Conservation (phyloP, 2,329 filamentous ascomycete species). For the Colletotrichum sp. region DNA sequence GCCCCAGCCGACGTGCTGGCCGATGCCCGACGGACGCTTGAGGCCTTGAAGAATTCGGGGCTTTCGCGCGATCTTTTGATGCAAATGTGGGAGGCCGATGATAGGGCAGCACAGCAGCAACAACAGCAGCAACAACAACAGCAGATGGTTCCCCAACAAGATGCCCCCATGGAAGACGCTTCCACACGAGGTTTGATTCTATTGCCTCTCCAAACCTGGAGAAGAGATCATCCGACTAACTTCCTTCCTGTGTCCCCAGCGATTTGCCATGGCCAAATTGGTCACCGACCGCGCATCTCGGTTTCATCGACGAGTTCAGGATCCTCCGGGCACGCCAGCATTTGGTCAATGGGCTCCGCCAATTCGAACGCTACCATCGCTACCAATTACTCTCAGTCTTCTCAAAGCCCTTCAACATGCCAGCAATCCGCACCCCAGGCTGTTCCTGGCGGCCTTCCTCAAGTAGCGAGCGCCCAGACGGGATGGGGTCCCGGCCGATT, state of each 20-base stretch:
- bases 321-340: constrained; percentile 47
- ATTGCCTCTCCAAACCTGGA: neutral
- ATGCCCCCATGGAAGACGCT: constrained; percentile 20
- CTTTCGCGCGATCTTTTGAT: constrained; percentile 45
- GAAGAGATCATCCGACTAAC: neutral
- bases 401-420: constrained; percentile 41
- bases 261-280: constrained; percentile 40
- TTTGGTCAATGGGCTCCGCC: constrained; percentile 35
- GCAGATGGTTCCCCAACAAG: neutral
- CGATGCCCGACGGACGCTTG: constrained; percentile 50
- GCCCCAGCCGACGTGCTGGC: constrained; percentile 48
- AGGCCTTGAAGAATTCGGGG: constrained; percentile 50
- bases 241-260: constrained; percentile 35
- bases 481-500: constrained; percentile 25
- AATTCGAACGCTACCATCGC: constrained; percentile 28
- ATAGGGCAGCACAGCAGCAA: constrained; percentile 13
- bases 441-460: constrained; percentile 12
- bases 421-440: constrained; percentile 29
- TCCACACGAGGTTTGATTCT: constrained; percentile 16
- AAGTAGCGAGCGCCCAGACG: constrained; percentile 23
- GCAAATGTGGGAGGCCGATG: constrained; percentile 25
- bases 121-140: neutral
- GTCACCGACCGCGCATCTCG: constrained; percentile 47
- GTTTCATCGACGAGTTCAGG: constrained; percentile 55
- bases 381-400: constrained; percentile 41